Base-by-base conservation (phyloP, 352 stramenopile genomes). In the Globisporangium okanoganense region DNA sequence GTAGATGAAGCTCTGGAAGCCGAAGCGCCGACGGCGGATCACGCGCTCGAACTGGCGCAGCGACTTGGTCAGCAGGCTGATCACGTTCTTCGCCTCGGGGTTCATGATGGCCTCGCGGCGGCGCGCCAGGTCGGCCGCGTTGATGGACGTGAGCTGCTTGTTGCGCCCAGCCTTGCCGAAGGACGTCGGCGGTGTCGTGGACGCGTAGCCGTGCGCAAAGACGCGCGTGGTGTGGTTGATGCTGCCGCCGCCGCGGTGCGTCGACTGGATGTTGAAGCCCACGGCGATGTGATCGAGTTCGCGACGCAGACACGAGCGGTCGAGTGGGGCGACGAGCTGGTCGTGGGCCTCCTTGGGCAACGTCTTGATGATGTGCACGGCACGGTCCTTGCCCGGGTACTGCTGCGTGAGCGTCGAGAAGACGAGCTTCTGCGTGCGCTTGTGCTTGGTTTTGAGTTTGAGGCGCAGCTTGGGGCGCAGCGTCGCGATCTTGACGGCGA, bases 1-100 rank as follows among this genome's bases (percentile, higher is more conserved):
- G 69, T 83, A 84, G 31, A 88, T 65, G 59, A 89, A 89, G 18
- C 74, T 71, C 65, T 92, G 82, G 57, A 92, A 73, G 2, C 82
- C 82, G 33, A 89, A 75, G 29, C 82, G 79, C 25, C 82, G 77
- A 0, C 82, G 82, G 0, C 79, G 78, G 57, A 89, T 88, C 43
- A 92, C 76, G 20, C 74, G 73, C 62, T 92, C 82, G n/a, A 88
- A 76, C 41, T 78, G 60, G 41, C 70, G 71, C 43, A 92, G 53
- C 40, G 76, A 87, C 10, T 73, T 81, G 18, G 76, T 76, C 12
- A 89, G 52, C 12, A 85, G 43, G 9, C 79, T 66, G 58, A 92
- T 73, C 38, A 91, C 79, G 54, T 83, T 73, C 22, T 75, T 73
- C 1, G 78, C 78, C 66, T 88, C 82, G 0, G 79, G 71, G 56